phyloP scores from a whole-genome alignment of 306 rosid genomes.

The Myrica gale region DNA sequence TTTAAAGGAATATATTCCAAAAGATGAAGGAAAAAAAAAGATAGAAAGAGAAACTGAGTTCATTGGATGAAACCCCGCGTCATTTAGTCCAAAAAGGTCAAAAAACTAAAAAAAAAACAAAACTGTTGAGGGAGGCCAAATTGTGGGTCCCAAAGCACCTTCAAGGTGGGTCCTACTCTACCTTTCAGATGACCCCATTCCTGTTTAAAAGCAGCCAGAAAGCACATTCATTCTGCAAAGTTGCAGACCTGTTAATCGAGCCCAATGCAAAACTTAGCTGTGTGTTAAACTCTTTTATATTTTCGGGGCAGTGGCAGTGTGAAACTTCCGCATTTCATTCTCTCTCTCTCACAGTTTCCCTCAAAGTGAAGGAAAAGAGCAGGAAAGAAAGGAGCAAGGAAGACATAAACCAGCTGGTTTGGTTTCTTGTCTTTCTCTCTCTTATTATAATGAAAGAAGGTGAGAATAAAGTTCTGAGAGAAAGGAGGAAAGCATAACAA shows the following conservation, averaged over 20 bases:
- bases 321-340: slow-evolving; percentile 1
- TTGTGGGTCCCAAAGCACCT: slow-evolving; percentile 33
- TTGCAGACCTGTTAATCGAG: not conserved
- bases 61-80: slow-evolving; percentile 23
- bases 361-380: not conserved
- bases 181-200: slow-evolving; percentile 23
- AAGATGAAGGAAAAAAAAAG: not conserved
- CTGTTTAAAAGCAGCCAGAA: slow-evolving; percentile 64
- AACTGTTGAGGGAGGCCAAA: slow-evolving; percentile 21
- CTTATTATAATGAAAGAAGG: slow-evolving; percentile 32
- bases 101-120: not conserved
- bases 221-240: slow-evolving; percentile 40
- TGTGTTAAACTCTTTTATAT: not conserved
- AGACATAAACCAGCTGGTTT: slow-evolving; percentile 31
- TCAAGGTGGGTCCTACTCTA: slow-evolving; percentile 39
- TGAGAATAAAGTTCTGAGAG: slow-evolving; percentile 54
- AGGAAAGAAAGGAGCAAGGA: not conserved
- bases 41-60: not conserved
- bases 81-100: slow-evolving; percentile 7
- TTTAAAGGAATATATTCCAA: too few relatives aligned
- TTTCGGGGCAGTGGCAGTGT: not conserved
- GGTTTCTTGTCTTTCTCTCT: slow-evolving; percentile 43
- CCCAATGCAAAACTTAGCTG: not conserved
- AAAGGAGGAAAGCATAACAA: slow-evolving; percentile 29
- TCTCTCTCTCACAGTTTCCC: slow-evolving; percentile 25